Conservation (phyloP, 225 moss, liverwort and hornwort genomes). For the Rhytidiadelphus loreus region DNA sequence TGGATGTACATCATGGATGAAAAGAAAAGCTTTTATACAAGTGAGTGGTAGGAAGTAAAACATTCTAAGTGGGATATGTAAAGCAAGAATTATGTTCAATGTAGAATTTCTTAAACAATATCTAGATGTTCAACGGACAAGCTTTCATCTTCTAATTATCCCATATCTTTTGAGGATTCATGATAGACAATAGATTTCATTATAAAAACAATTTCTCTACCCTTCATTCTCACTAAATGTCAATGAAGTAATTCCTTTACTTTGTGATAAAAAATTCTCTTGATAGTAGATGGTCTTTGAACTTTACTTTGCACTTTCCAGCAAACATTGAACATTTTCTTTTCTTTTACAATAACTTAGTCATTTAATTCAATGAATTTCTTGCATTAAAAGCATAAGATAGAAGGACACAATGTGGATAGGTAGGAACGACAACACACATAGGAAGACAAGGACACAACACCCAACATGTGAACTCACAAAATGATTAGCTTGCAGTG, state of each 20-base stretch:
- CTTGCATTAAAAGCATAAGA: rapidly evolving
- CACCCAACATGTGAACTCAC: rapidly evolving
- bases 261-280: background rate
- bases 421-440: rapidly evolving
- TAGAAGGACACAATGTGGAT: rapidly evolving
- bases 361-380: background rate
- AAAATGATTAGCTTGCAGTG: background rate
- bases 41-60: background rate
- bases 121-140: rapidly evolving
- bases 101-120: background rate
- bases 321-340: background rate
- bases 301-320: rapidly evolving
- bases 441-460: background rate
- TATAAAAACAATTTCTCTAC: background rate
- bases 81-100: background rate
- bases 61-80: rapidly evolving
- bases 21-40: background rate
- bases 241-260: background rate
- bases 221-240: background rate
- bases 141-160: background rate
- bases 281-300: background rate
- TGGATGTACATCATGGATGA: background rate
- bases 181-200: background rate
- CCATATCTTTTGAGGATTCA: background rate
- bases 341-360: background rate